Conservation (phyloP, 495 filamentous ascomycete genomes). For the Aspergillus homomorphus region DNA sequence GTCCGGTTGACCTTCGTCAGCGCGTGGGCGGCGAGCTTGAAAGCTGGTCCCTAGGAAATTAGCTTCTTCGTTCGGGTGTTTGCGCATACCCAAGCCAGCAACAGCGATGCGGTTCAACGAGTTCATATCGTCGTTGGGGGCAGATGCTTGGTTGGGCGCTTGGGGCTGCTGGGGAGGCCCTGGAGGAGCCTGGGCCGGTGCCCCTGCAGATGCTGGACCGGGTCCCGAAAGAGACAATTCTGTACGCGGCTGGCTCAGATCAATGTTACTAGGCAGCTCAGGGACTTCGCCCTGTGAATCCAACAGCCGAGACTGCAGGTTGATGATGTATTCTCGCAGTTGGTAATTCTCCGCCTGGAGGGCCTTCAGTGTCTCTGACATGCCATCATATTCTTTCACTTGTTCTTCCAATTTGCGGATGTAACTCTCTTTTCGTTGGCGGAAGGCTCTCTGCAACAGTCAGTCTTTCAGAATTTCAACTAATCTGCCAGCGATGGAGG, state of each 20-base stretch:
- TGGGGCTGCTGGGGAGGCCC: conserved; percentile 26
- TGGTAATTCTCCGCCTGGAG: conserved; percentile 85
- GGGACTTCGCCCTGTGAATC: conserved; percentile 81
- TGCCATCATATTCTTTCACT: conserved; percentile 67
- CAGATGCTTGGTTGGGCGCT: conserved; percentile 23
- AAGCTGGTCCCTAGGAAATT: conserved; percentile 34
- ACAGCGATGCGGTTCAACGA: conserved; percentile 47
- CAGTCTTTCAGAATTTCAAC: conserved; percentile 1
- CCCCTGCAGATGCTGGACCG: conserved; percentile 17
- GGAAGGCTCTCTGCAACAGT: conserved; percentile 77
- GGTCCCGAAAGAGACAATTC: conserved; percentile 26
- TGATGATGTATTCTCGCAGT: conserved; percentile 86
- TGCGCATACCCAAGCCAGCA: conserved; percentile 47
- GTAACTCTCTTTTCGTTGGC: conserved; percentile 95
- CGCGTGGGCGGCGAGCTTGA: conserved; percentile 34
- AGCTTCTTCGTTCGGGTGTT: conserved; percentile 37
- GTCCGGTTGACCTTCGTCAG: conserved; percentile 32
- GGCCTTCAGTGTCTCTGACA: conserved; percentile 68
- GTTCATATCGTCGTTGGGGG: conserved; percentile 41
- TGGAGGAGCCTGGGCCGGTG: conserved; percentile 12
- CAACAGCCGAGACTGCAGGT: conserved; percentile 82
- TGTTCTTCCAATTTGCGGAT: conserved; percentile 96
- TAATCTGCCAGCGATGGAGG: not conserved
- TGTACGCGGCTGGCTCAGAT: conserved; percentile 42
- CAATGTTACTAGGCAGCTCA: conserved; percentile 68